These are phyloP conservation scores for Dimocarpus longan DNA, from an alignment of 345 rosid genomes.

Conservation along the genomic window DNA sequence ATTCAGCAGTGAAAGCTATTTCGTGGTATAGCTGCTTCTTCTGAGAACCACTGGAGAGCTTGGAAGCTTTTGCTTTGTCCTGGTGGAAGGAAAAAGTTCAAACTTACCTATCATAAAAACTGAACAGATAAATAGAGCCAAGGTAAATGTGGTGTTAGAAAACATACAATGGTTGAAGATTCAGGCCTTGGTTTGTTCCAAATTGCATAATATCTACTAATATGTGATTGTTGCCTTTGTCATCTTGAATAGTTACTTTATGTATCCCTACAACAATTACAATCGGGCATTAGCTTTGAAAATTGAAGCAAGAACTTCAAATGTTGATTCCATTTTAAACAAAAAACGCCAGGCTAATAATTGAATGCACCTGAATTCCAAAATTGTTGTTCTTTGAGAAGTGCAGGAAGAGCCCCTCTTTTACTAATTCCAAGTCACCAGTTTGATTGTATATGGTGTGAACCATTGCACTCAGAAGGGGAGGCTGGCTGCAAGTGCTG, in stretches of 20 bases:
- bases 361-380: conserved; percentile 66
- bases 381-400: conserved; percentile 72
- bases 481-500: conserved; percentile 69
- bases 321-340: neutral
- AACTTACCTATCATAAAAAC: neutral
- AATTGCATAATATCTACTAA: conserved; percentile 82
- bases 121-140: neutral
- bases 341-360: conserved; percentile 6
- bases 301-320: conserved; percentile 4
- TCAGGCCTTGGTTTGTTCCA: conserved; percentile 96
- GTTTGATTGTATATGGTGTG: conserved; percentile 61
- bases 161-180: conserved; percentile 55
- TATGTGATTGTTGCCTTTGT: conserved; percentile 44
- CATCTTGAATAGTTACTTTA: conserved; percentile 56
- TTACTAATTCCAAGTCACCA: conserved; percentile 55
- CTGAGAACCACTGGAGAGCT: conserved; percentile 42
- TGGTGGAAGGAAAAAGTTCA: conserved; percentile 19
- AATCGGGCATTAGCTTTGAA: neutral
- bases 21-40: conserved; percentile 68
- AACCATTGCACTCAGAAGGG: conserved; percentile 89
- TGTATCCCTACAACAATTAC: conserved; percentile 56
- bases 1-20: conserved; percentile 84
- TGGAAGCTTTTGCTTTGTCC: conserved; percentile 70
- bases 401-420: conserved; percentile 57
- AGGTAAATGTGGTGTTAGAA: conserved; percentile 15